Conservation (phyloP, 2,329 filamentous ascomycete species). For the Colletotrichum sidae region DNA sequence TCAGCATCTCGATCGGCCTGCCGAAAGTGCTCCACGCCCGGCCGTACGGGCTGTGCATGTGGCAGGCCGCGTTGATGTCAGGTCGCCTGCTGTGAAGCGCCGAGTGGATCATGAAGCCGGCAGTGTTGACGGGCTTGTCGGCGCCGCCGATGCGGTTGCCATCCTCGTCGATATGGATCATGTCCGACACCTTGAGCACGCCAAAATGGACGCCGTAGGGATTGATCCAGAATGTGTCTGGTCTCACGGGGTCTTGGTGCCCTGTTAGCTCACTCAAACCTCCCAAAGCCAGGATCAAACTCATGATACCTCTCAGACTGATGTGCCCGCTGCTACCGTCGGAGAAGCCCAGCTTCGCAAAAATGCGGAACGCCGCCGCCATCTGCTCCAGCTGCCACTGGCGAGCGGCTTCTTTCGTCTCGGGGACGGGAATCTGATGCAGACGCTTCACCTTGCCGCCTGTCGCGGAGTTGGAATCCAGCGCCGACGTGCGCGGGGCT, state of each 20-base stretch:
- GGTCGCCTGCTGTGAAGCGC: slow-evolving; percentile 73
- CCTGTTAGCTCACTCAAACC: too few relatives aligned
- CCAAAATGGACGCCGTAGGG: slow-evolving; percentile 74
- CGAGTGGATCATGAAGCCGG: slow-evolving; percentile 76
- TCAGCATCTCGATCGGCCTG: slow-evolving; percentile 74
- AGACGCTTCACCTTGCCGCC: slow-evolving; percentile 32
- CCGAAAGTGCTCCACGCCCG: slow-evolving; percentile 76
- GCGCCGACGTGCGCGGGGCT: slow-evolving; percentile 25
- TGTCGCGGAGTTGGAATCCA: slow-evolving; percentile 20
- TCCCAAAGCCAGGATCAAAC: neutral
- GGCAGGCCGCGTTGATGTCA: slow-evolving; percentile 74
- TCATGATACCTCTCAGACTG: slow-evolving; percentile 45
- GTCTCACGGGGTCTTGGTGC: slow-evolving; percentile 45
- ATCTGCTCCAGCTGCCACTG: slow-evolving; percentile 55
- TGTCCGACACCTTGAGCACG: slow-evolving; percentile 72
- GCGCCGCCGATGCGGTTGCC: slow-evolving; percentile 71
- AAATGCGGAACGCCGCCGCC: slow-evolving; percentile 60
- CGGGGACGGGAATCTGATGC: slow-evolving; percentile 32
- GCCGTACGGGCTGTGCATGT: slow-evolving; percentile 72
- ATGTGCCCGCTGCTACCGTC: slow-evolving; percentile 62
- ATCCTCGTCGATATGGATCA: slow-evolving; percentile 71
- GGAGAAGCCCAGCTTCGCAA: slow-evolving; percentile 57
- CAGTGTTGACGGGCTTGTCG: slow-evolving; percentile 71
- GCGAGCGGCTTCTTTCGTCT: slow-evolving; percentile 42
- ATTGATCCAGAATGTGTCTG: slow-evolving; percentile 60